Percentiles rank a stretch among this genome's conserved stretches.
These are phyloP conservation scores for Metschnikowia chrysomelidarum DNA, from an alignment of 805 yeast species.

Conservation along the genomic window DNA sequence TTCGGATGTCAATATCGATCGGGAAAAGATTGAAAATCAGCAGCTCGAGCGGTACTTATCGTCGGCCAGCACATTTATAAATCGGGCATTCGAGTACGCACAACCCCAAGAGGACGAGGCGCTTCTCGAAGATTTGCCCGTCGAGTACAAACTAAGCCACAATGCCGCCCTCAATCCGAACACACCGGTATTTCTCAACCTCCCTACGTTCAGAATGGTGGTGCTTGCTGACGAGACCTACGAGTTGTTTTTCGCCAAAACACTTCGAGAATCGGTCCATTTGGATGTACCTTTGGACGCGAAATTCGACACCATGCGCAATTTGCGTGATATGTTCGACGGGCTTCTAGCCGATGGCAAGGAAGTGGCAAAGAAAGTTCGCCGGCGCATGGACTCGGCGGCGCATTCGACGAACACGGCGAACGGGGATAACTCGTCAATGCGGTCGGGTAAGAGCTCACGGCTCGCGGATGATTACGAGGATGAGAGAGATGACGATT, in stretches of 20 bases:
- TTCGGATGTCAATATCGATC: conserved; percentile 58
- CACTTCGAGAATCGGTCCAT: conserved; percentile 67
- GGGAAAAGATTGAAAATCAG: conserved; percentile 55
- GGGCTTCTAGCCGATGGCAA: conserved; percentile 90
- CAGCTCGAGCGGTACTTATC: conserved; percentile 80
- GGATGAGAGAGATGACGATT: conserved; percentile 50
- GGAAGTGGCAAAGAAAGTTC: conserved; percentile 85
- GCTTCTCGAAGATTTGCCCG: conserved; percentile 35
- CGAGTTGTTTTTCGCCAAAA: conserved; percentile 74
- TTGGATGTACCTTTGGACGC: conserved; percentile 53
- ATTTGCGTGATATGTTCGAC: conserved; percentile 84
- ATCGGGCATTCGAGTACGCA: conserved; percentile 88
- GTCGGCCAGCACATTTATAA: conserved; percentile 83
- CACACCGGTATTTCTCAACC: conserved; percentile 67
- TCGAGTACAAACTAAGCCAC: conserved; percentile 46
- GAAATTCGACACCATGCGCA: conserved; percentile 49
- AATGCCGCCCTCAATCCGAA: conserved; percentile 83
- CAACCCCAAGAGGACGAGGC: conserved; percentile 55
- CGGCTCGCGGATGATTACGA: conserved; percentile 29
- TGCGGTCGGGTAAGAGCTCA: conserved; percentile 16
- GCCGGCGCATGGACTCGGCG: conserved; percentile 80
- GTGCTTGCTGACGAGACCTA: conserved; percentile 90
- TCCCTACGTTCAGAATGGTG: conserved; percentile 94
- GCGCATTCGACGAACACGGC: conserved; percentile 32
- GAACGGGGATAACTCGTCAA: conserved; percentile 20